Base-by-base conservation (phyloP, 768 basidiomycete species). In the Suillus spraguei region DNA sequence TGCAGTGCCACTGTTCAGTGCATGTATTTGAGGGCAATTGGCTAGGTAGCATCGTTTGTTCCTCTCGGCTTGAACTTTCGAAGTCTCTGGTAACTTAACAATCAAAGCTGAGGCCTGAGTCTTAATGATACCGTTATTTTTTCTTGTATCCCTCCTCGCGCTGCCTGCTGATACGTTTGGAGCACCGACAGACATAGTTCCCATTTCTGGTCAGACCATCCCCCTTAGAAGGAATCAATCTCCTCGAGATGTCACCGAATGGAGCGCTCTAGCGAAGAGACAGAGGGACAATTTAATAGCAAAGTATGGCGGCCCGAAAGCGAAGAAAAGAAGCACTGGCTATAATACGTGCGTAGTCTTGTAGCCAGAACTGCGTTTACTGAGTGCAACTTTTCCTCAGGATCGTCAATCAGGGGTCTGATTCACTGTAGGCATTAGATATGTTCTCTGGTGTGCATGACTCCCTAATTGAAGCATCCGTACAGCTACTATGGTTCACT, bases 351-450 rank as follows among this genome's bases (percentile, higher is more conserved):
- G 63, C 20, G 83, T 74, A 22, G 33, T 39, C 58, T 60, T 22
- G 49, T 35, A 24, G 20, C 16, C 13, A 11, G 44, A 22, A 35
- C 36, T 47, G 3, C 54, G 46, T 63, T 71, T 28, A 70, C 42
- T 9, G 16, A 41, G 16, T 6, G 33, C 10, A n/a, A 46, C 42
- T 39, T 38, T 16, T 17, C 5, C 41, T 24, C 66, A 92, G 90
- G 58, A 72, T 91, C 17, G 80, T 83, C 20, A 86, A 90, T 68
- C 88, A 92, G 74, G 80, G 81, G 42, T 72, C 78, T 16, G 91
- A 93, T 73, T 87, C 89, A 11, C 85, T 82, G 87, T 87, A 68
- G 58, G 80, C 68, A 28, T 33, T 44, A 16, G 8, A 53, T 33
- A 28, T 53, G 2, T 60, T 63, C 10, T 28, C 35, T 5, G 3